Conservation (phyloP, 1,139 yeast genomes). For the Protomyces inouyei region DNA sequence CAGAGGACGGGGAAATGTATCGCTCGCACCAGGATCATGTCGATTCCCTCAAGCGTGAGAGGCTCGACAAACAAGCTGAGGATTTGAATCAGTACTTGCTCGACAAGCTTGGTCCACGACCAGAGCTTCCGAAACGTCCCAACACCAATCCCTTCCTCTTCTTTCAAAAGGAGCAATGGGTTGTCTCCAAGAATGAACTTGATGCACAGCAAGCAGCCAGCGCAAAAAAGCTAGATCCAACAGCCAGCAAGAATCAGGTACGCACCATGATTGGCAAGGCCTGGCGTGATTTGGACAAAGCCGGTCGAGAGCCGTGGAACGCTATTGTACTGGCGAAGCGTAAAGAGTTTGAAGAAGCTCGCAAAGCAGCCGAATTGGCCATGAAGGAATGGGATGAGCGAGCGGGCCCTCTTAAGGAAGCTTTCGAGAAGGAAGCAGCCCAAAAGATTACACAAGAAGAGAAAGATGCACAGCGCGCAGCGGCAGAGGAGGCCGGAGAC, state of each 20-base stretch:
- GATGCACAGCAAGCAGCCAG: constrained; percentile 39
- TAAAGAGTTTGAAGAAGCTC: constrained; percentile 1
- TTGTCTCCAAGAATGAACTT: constrained; percentile 41
- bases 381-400: not conserved
- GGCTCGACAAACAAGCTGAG: constrained; percentile 36
- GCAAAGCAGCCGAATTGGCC: not conserved
- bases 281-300: constrained; percentile 45
- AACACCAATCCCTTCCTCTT: constrained; percentile 46
- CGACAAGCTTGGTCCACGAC: constrained; percentile 41
- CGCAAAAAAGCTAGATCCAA: constrained; percentile 38
- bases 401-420: not conserved
- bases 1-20: not conserved
- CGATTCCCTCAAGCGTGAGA: constrained; percentile 26
- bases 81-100: constrained; percentile 36
- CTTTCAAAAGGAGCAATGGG: constrained; percentile 46
- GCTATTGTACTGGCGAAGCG: constrained; percentile 4
- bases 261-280: constrained; percentile 44
- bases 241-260: constrained; percentile 44
- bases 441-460: not conserved
- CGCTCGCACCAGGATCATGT: constrained; percentile 11
- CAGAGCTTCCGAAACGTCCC: constrained; percentile 42
- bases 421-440: not conserved
- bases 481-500: not conserved
- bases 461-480: not conserved
- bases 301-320: constrained; percentile 39